A percentile compares a stretch with the other conserved stretches of the same genome.
Conservation (phyloP, 2,329 filamentous ascomycete species). For the Diplodia sapinea region DNA sequence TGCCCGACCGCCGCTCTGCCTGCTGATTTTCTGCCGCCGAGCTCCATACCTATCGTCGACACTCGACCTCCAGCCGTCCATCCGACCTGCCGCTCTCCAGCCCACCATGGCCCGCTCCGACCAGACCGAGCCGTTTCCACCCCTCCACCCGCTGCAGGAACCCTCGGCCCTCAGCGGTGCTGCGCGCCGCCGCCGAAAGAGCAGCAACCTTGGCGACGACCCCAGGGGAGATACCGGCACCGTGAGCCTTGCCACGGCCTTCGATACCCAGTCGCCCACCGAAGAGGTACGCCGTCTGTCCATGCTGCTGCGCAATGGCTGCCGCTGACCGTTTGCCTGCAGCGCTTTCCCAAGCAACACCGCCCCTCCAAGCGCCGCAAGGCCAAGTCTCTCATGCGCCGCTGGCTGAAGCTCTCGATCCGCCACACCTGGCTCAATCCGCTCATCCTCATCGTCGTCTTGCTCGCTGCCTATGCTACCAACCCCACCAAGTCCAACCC, state of each 20-base stretch:
- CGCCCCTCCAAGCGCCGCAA: constrained; percentile 55
- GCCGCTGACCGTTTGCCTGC: constrained; percentile 32
- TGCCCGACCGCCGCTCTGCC: constrained; percentile 3
- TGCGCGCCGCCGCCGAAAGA: constrained; percentile 26
- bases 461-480: constrained; percentile 72
- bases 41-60: constrained; percentile 7
- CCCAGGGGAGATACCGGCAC: constrained; percentile 30
- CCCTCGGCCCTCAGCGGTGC: constrained; percentile 10
- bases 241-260: constrained; percentile 27
- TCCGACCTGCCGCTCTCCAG: not conserved
- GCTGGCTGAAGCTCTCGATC: constrained; percentile 54
- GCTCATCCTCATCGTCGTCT: constrained; percentile 67
- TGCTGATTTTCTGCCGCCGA: constrained; percentile 25
- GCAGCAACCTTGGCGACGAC: constrained; percentile 31
- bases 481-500: constrained; percentile 81
- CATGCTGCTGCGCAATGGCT: constrained; percentile 10
- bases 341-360: constrained; percentile 37
- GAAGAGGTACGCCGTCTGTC: constrained; percentile 12
- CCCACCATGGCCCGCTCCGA: constrained; percentile 25
- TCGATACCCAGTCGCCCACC: constrained; percentile 22
- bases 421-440: constrained; percentile 70
- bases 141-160: constrained; percentile 11
- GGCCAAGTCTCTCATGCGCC: constrained; percentile 51
- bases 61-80: constrained; percentile 3
- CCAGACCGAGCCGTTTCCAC: constrained; percentile 30